Conservation (phyloP, 345 rosid species). For the Moringa oleifera region DNA sequence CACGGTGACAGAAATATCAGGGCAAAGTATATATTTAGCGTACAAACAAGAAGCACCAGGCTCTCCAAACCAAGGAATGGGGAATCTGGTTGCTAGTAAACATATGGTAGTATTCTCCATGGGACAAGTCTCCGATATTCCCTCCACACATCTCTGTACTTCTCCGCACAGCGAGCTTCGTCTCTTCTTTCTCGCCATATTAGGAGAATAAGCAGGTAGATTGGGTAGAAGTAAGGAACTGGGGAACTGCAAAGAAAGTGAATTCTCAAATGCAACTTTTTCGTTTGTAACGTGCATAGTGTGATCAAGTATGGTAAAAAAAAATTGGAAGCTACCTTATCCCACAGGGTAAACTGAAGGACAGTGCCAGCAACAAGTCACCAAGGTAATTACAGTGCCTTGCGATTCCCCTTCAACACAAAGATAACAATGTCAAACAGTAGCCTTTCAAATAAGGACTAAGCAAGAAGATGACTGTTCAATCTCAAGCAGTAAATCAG, state of each 20-base stretch:
- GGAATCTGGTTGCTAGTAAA: constrained; percentile 53
- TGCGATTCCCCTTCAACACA: constrained; percentile 73
- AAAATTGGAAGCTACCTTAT: constrained; percentile 42
- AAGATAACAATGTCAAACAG: not conserved
- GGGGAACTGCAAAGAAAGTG: constrained; percentile 52
- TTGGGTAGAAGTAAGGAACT: constrained; percentile 77
- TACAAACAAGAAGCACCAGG: no score
- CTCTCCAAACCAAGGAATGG: no score
- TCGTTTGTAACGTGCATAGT: not conserved
- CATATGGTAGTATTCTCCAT: constrained; percentile 83
- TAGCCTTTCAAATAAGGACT: not conserved
- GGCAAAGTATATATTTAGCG: no score
- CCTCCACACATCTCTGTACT: constrained; percentile 79
- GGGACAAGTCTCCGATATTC: constrained; percentile 75
- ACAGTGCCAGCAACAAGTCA: constrained; percentile 81
- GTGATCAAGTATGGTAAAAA: not conserved
- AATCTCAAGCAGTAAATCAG: no score
- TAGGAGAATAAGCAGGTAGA: constrained; percentile 74
- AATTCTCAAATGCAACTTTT: constrained; percentile 6
- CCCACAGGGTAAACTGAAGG: constrained; percentile 93
- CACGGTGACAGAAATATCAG: no score
- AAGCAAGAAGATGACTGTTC: no score
- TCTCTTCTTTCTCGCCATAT: constrained; percentile 92
- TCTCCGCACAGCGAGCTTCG: constrained; percentile 81
- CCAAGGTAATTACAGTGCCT: constrained; percentile 98